Base-by-base conservation (phyloP, 1,284 basidiomycete genomes). In the Takashimella tepidaria region DNA sequence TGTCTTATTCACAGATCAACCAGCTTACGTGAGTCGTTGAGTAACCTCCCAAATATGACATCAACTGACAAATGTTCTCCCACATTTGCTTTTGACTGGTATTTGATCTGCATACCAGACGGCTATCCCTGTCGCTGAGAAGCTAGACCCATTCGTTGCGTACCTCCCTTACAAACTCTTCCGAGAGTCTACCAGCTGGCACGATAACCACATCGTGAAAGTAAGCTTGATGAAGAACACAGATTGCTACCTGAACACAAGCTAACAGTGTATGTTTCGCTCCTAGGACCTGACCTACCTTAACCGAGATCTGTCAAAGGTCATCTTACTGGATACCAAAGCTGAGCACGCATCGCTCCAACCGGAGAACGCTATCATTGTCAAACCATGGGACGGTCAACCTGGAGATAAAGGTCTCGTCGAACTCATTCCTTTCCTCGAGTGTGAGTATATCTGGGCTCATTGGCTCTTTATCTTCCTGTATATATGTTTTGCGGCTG, bases 391-490 rank as follows among this genome's bases (percentile, higher is more conserved):
- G 96, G 84, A 85, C 6, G 93, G 92, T 8, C 83, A 88, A 53
- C 77, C 83, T 0, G 80, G 75, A 23, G 91, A 95, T 72, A 83
- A 79, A 62, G 91, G 89, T 1, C 82, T 98, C 20, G 74, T 98
- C 11, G 87, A 86, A 11, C 81, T 97, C 78, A 92, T 99, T 60
- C 93, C 95, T 0, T 98, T 98, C 85, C 82, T 98, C 6, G 95
- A 98, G 79, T 92, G 91, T 92, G 72, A 47, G 86, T 79, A n/a
- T 4, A 3, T 10, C 37, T 10, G 44, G 5, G 13, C 45, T 50
- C 42, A 49, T 41, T 37, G 45, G 27, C n/a, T n/a, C n/a, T n/a
- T n/a, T n/a, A n/a, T n/a, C n/a, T n/a, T n/a, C n/a, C n/a, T n/a
- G n/a, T n/a, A n/a, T n/a, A n/a, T n/a, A n/a, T n/a, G n/a, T n/a